Evolutionary conservation across 2,329 filamentous ascomycete genomes (phyloP).

Genomic region (Hymenoscyphus occultus): DNA sequence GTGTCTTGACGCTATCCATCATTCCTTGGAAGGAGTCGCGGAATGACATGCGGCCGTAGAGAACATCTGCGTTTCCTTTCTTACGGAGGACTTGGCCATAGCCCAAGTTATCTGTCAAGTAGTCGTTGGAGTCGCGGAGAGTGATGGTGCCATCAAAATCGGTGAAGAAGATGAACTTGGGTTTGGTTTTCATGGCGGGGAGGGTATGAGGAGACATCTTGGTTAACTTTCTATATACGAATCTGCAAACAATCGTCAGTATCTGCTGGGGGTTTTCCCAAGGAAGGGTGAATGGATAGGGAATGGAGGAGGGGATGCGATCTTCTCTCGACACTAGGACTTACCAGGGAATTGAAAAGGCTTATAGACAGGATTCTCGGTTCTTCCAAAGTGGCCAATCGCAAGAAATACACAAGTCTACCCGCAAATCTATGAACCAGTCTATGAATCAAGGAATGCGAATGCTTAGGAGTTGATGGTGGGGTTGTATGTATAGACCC

Average conservation of each 20-base stretch:
- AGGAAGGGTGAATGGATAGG: neutral
- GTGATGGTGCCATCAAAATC: slow-evolving; percentile 98
- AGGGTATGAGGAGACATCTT: slow-evolving; percentile 40
- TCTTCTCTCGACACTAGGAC: neutral
- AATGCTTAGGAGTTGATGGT: slow-evolving; percentile 14
- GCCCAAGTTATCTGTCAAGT: slow-evolving; percentile 86
- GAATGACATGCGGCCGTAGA: slow-evolving; percentile 69
- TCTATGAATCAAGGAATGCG: neutral
- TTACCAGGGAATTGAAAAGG: neutral
- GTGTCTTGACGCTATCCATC: slow-evolving; percentile 80
- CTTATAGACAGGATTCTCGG: neutral
- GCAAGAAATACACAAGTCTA: neutral
- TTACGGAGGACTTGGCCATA: slow-evolving; percentile 71
- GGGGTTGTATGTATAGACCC: slow-evolving; percentile 17
- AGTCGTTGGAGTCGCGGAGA: slow-evolving; percentile 62
- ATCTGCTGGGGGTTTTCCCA: neutral
- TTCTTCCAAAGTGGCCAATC: neutral
- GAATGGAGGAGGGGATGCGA: neutral
- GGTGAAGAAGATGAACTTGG: slow-evolving; percentile 96
- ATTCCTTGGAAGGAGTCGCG: slow-evolving; percentile 86
- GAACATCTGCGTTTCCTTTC: slow-evolving; percentile 72
- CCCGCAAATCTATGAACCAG: slow-evolving; percentile 7
- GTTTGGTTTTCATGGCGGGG: slow-evolving; percentile 63
- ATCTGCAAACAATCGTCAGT: neutral
- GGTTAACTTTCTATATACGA: slow-evolving; percentile 8